Evolutionary conservation across 495 filamentous ascomycete genomes (phyloP).

Genomic region (Cudoniella acicularis): DNA sequence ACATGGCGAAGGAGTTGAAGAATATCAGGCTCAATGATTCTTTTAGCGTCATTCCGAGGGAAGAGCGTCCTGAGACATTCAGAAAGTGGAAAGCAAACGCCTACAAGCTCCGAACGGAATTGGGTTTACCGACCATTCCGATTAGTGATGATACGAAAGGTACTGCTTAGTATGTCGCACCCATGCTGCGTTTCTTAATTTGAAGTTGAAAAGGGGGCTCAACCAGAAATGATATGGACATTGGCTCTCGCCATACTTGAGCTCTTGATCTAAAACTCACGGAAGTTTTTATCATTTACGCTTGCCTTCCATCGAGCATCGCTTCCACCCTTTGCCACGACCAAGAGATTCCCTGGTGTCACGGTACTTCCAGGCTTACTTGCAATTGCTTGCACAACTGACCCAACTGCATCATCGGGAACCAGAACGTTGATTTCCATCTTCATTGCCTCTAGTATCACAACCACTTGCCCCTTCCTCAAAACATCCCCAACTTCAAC

Average conservation of each 20-base stretch:
- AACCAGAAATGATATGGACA: not conserved
- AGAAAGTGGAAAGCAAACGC: not conserved
- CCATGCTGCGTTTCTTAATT: no score
- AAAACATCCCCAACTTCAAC: conserved; percentile 40
- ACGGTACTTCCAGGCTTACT: conserved; percentile 41
- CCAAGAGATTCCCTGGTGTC: conserved; percentile 34
- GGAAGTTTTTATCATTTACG: no score
- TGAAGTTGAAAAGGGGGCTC: no score
- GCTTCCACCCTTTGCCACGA: conserved; percentile 29
- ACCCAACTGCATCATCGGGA: conserved; percentile 24
- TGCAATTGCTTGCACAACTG: conserved; percentile 32
- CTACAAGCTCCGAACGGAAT: not conserved
- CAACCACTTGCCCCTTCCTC: conserved; percentile 31
- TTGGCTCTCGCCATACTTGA: no score
- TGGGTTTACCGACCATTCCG: not conserved
- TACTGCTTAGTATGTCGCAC: no score
- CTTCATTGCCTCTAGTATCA: conserved; percentile 55
- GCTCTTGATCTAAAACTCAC: no score
- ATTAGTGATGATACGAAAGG: not conserved
- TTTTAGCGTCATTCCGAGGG: not conserved
- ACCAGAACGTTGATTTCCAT: conserved; percentile 45
- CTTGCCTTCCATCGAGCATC: no score
- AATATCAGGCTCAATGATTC: not conserved
- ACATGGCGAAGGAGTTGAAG: not conserved
- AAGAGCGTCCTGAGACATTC: not conserved